Evolutionary conservation across 2,329 filamentous ascomycete species (phyloP), one percentile per base, ranked within the genome.

Genomic region (Arthrinium phaeospermum): DNA sequence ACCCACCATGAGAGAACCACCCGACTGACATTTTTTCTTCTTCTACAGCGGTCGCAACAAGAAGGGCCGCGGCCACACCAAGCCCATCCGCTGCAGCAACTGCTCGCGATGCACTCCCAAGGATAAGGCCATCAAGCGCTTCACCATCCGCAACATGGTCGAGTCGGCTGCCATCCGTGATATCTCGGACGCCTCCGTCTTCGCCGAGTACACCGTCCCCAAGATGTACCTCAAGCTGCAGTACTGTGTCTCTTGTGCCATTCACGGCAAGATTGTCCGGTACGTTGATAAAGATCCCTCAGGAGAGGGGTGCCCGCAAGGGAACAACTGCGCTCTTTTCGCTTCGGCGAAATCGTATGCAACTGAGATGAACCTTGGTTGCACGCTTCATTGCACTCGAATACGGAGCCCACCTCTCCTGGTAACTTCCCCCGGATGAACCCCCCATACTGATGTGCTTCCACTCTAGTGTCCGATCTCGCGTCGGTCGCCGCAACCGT

Each of bases 191-290:
- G 96, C 97, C 84, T 98, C 96, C 83, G 96, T 99, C 88, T 99
- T 98, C 89, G 87, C 93, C 83, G 96, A 99, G 90, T 99, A 99
- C 91, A 95, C 95, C 81, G 96, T 99, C 84, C 96, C 96, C 89
- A 99, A 99, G 94, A 99, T 99, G 97, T 99, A 99, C 94, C 91
- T 99, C 89, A 99, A 99, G 93, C 93, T 99, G 86, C 96, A 99
- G 91, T 99, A 99, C 94, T 99, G 96, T 88, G 96, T 99, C 85
- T 98, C 96, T 88, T 99, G 96, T 89, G 96, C 96, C 84, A 99
- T 99, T 80, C 96, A 99, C 91, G 96, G 96, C 91, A 99, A 99
- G 94, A 99, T 99, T 87, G 97, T 99, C 88, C 96, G 96, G 96
- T 98, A 96, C 87, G 95, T 91, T 86, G 85, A 85, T 88, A 71